Percentiles rank a stretch among this genome's conserved stretches.
Conservation (phyloP, 805 yeast genomes). For the Starmerella cellae region DNA sequence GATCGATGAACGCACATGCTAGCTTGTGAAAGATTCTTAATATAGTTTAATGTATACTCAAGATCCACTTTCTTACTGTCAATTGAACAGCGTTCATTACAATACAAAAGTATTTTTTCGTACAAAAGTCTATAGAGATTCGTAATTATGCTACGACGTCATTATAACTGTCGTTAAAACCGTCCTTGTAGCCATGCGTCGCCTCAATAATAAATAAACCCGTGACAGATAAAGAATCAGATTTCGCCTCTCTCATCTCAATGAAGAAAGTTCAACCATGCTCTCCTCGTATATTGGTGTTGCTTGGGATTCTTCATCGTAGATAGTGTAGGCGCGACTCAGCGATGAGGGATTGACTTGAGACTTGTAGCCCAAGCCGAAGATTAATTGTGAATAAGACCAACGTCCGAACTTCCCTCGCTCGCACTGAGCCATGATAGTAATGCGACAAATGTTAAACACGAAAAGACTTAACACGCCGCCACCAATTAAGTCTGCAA, state of each 20-base stretch:
- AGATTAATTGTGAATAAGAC: conserved; percentile 32
- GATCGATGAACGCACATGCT: too few relatives aligned
- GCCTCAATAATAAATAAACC: too few relatives aligned
- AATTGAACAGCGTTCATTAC: too few relatives aligned
- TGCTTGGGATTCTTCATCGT: conserved; percentile 14
- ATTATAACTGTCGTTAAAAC: too few relatives aligned
- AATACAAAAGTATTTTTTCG: too few relatives aligned
- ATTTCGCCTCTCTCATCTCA: conserved; percentile 1
- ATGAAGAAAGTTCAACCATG: conserved; percentile 2
- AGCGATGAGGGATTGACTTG: neutral
- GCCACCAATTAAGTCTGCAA: conserved; percentile 87
- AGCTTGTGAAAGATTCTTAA: too few relatives aligned
- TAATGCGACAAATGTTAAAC: conserved; percentile 55
- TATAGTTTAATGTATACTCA: too few relatives aligned
- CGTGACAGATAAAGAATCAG: too few relatives aligned
- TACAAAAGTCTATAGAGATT: too few relatives aligned
- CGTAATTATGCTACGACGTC: too few relatives aligned
- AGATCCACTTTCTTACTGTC: too few relatives aligned
- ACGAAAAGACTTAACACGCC: conserved; percentile 64
- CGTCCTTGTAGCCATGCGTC: too few relatives aligned
- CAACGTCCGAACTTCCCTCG: conserved; percentile 31
- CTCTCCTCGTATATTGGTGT: conserved; percentile 7
- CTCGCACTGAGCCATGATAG: conserved; percentile 42
- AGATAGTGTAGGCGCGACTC: conserved; percentile 6
- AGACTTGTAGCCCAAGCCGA: conserved; percentile 10